Base-by-base conservation (phyloP, 2,329 filamentous ascomycete genomes). In the Paraphaeosphaeria sporulosa region DNA sequence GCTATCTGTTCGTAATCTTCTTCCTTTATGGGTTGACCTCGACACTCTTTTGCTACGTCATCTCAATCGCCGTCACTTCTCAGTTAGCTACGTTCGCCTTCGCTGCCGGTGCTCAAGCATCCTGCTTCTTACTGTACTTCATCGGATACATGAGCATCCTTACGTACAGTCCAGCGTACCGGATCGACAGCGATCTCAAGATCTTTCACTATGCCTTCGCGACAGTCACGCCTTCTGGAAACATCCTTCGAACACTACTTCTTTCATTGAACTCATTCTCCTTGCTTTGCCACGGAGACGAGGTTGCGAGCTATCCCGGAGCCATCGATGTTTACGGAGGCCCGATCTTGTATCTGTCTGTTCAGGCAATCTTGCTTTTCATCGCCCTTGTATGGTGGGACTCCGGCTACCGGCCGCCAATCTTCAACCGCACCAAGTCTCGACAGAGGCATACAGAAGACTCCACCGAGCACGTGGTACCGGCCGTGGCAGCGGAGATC, bases 31-130 rank as follows among this genome's bases (percentile, higher is more conserved):
- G 93, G 0, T 78, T 97, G 6, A 87, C 91, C 0, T 90, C 93
- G 0, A 92, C 87, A 3, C 80, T 96, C 3, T 81, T 94, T 54
- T 86, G 90, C 2, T 97, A 97, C 76, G 82, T 94, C 40, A 84
- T 96, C 44, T 96, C 93, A 0, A 85, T 97, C 0, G 90, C 93
- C 69, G 87, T 90, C 36, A 87, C 85, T 52, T 93, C 90, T 34
- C 93, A 96, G 76, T 84, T 97, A 6, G 90, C 91, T 4, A 89
- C 93, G 0, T 97, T 95, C 74, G 94, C 93, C 0, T 90, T 94
- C 73, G 88, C 91, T 1, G 91, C 92, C 0, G 91, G 90, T 19
- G 85, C 87, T 17, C 92, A 96, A 76, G 90, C 90, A 34, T 73
- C 71, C 21, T 72, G 81, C 53, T 83, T 82, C 67, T 67, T 84